These are phyloP conservation scores for Globisporangium recalcitrans DNA, from an alignment of 352 stramenopile species.

Conservation along the genomic window DNA sequence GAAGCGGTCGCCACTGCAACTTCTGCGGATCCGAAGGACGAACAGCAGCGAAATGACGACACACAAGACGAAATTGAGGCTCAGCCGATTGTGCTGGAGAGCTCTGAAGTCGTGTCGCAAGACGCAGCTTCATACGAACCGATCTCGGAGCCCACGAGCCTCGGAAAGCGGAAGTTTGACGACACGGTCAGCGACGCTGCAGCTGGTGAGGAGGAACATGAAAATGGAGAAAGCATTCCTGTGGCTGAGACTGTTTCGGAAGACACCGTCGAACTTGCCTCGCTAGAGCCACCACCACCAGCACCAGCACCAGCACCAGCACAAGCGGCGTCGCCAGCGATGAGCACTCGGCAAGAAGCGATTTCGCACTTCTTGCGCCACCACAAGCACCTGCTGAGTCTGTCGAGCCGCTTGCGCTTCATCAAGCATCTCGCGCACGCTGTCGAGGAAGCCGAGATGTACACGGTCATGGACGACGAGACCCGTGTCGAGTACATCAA, in stretches of 20 bases:
- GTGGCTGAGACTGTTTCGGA: background rate
- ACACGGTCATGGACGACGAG: slow-evolving; percentile 41
- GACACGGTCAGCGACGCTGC: background rate
- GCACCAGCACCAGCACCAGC: background rate
- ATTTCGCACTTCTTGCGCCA: slow-evolving; percentile 37
- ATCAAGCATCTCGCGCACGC: slow-evolving; percentile 36
- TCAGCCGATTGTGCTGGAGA: background rate
- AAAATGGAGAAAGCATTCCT: background rate
- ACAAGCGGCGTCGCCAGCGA: slow-evolving; percentile 8
- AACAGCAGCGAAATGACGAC: too few relatives aligned
- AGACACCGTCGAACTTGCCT: background rate
- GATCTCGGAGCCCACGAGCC: background rate
- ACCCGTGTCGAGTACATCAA: slow-evolving; percentile 45
- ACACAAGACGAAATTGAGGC: background rate
- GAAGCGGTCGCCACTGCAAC: background rate
- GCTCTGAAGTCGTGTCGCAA: background rate
- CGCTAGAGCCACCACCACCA: background rate
- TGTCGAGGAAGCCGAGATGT: slow-evolving; percentile 37
- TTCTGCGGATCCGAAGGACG: background rate
- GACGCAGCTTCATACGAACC: background rate
- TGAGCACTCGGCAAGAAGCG: slow-evolving; percentile 27
- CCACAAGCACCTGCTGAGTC: slow-evolving; percentile 32
- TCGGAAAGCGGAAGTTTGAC: slow-evolving; percentile 14
- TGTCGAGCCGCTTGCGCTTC: slow-evolving; percentile 26
- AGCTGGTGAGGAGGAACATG: background rate